Evolutionary conservation across 2,329 filamentous ascomycete species (phyloP).

Genomic region (Phaeosphaeria sp.): DNA sequence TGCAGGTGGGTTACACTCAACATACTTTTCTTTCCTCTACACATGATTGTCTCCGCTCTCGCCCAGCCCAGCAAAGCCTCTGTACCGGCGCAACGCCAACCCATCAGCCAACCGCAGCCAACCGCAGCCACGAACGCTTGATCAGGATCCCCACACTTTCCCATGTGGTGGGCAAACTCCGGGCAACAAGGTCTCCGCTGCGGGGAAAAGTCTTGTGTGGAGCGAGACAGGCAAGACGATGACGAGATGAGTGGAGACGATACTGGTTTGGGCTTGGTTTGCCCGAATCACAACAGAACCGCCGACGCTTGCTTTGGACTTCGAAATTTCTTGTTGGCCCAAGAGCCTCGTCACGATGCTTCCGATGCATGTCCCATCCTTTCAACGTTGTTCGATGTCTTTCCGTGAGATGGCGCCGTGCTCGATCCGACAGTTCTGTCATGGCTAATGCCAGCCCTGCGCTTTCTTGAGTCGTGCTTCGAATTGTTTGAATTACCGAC

Average conservation of each 20-base stretch:
- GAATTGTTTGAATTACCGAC: background rate
- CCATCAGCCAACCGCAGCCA: background rate
- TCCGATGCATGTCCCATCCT: background rate
- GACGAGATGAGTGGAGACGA: conserved; percentile 1
- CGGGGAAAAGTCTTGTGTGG: conserved; percentile 9
- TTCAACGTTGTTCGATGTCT: conserved; percentile 5
- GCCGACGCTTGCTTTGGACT: conserved; percentile 16
- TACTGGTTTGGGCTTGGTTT: conserved; percentile 5
- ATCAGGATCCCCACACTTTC: conserved; percentile 8
- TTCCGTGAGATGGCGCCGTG: conserved; percentile 2
- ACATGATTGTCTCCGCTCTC: conserved; percentile 8
- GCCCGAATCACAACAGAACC: conserved; percentile 1
- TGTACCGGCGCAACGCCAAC: conserved; percentile 4
- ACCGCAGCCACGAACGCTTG: background rate
- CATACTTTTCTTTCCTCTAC: background rate
- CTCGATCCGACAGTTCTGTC: conserved; percentile 11
- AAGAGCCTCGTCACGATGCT: conserved; percentile 15
- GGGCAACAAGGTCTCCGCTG: conserved; percentile 7
- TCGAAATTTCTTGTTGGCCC: conserved; percentile 13
- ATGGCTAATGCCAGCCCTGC: conserved; percentile 4
- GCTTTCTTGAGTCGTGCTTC: conserved; percentile 8
- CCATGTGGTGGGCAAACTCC: conserved; percentile 11
- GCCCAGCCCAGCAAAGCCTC: conserved; percentile 3
- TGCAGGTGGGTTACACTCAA: background rate
- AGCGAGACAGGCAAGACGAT: conserved; percentile 1